These are phyloP conservation scores for Dothideomycetes sp. DNA, from an alignment of 2,329 filamentous ascomycete genomes.

Conservation along the genomic window DNA sequence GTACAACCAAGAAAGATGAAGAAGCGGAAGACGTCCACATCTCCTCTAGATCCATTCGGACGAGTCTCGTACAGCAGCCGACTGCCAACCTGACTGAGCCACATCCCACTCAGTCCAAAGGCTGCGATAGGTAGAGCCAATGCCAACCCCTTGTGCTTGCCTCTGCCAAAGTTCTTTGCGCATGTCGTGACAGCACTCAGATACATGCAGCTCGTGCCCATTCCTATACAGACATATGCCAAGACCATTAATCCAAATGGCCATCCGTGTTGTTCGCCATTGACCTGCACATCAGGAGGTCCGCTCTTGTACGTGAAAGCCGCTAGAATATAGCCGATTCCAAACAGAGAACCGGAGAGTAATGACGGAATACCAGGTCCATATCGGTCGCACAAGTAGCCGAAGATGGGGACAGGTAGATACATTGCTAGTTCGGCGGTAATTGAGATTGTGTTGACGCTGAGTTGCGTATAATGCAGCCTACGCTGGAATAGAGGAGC, in stretches of 20 bases:
- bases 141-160: conserved; percentile 77
- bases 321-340: conserved; percentile 70
- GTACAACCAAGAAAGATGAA: conserved; percentile 74
- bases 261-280: conserved; percentile 41
- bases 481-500: conserved; percentile 79
- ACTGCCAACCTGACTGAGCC: conserved; percentile 81
- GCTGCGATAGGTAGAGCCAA: conserved; percentile 83
- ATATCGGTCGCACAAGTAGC: conserved; percentile 82
- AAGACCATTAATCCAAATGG: conserved; percentile 75
- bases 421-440: conserved; percentile 83
- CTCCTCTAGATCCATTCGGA: conserved; percentile 49
- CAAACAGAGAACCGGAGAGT: conserved; percentile 63
- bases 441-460: conserved; percentile 84
- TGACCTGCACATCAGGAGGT: conserved; percentile 36
- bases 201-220: conserved; percentile 82
- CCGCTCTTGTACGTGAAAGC: conserved; percentile 62
- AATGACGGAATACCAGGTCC: conserved; percentile 70
- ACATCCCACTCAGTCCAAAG: conserved; percentile 91
- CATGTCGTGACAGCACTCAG: conserved; percentile 84
- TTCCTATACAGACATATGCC: conserved; percentile 72
- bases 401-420: conserved; percentile 78
- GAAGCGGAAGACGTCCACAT: conserved; percentile 68
- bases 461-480: conserved; percentile 78
- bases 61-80: conserved; percentile 61
- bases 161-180: conserved; percentile 93